Percentiles rank a stretch among this genome's conserved stretches.
Conservation (phyloP, 148 eudicot genomes). For the Dysphania ambrosioides region DNA sequence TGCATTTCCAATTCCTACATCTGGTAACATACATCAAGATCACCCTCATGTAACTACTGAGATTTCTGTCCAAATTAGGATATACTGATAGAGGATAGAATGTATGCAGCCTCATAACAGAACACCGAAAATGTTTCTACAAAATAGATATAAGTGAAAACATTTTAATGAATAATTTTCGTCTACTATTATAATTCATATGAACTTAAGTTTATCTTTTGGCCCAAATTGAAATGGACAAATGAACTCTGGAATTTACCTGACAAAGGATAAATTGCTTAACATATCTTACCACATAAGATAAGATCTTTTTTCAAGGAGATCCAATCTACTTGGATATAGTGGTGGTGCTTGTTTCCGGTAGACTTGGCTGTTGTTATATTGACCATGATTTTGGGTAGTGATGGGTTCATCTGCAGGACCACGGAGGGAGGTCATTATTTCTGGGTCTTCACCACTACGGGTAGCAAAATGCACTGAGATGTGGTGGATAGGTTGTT, state of each 20-base stretch:
- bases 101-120: background rate
- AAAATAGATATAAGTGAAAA: no score
- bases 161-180: background rate
- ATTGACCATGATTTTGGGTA: constrained; percentile 10
- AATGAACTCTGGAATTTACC: background rate
- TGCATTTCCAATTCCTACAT: background rate
- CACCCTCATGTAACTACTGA: background rate
- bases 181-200: background rate
- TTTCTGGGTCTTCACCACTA: background rate
- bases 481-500: constrained; percentile 14
- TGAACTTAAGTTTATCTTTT: no score
- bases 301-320: constrained; percentile 16
- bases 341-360: constrained; percentile 29
- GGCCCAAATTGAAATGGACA: background rate
- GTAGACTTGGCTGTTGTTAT: constrained; percentile 16
- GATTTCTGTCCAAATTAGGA: background rate
- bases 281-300: background rate
- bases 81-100: background rate
- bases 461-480: constrained; percentile 10
- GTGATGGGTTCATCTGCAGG: constrained; percentile 12
- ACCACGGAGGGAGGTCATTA: constrained; percentile 21
- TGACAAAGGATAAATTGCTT: background rate
- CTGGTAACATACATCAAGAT: background rate
- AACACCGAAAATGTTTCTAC: no score
- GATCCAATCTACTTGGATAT: constrained; percentile 15